phyloP scores from a whole-genome alignment of 176 grass and related monocot species.

The Aegilops sharonensis region DNA sequence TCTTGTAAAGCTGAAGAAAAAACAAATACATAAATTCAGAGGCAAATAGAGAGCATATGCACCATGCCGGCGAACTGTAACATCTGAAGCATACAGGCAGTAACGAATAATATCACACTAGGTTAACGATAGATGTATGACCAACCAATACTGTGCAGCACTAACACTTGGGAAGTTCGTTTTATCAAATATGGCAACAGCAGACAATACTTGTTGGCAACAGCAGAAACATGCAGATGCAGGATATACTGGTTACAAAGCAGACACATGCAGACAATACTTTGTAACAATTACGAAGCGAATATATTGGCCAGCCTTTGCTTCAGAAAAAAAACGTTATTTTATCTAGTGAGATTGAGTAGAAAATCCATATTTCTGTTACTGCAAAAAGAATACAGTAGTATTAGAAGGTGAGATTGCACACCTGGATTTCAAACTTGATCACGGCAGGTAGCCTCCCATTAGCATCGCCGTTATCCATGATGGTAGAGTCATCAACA shows the following conservation, averaged over 20 bases:
- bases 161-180: neutral
- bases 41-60: neutral
- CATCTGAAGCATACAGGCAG: neutral
- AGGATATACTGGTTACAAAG: neutral
- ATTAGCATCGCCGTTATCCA: conserved; percentile 55
- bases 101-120: neutral
- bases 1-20: conserved; percentile 82
- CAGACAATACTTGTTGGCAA: neutral
- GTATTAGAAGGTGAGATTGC: neutral
- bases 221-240: neutral
- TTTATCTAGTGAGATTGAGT: neutral
- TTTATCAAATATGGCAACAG: conserved; percentile 1
- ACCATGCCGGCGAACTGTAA: neutral
- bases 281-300: neutral
- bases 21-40: conserved; percentile 1
- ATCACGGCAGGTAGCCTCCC: conserved; percentile 52
- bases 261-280: neutral
- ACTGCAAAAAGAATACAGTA: conserved; percentile 1
- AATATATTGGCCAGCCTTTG: conserved; percentile 8
- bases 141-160: neutral
- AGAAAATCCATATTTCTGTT: conserved; percentile 5
- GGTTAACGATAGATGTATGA: conserved; percentile 12
- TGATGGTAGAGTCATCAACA: conserved; percentile 52
- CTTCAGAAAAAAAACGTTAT: neutral
- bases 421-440: conserved; percentile 98